Conservation (phyloP, 495 filamentous ascomycete genomes). For the Annulohypoxylon moriforme region DNA sequence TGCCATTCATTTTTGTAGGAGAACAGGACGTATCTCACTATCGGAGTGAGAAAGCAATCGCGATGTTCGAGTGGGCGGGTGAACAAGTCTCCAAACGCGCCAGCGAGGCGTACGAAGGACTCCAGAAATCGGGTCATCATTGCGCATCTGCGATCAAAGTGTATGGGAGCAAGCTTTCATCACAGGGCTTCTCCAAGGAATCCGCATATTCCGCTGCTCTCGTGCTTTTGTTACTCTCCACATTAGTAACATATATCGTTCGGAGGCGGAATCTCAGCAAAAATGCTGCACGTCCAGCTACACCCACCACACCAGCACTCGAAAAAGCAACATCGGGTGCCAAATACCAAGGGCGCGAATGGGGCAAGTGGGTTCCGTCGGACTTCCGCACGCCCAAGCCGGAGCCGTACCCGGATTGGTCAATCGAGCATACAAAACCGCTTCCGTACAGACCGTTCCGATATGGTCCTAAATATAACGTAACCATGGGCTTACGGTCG, state of each 20-base stretch:
- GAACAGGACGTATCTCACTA: neutral
- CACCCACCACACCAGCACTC: conserved; percentile 39
- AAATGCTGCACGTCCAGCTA: conserved; percentile 27
- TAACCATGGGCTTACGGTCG: conserved; percentile 85
- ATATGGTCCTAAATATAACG: conserved; percentile 76
- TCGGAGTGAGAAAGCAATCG: conserved; percentile 2
- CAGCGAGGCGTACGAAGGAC: conserved; percentile 14
- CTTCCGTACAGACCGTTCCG: conserved; percentile 87
- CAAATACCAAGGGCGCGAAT: conserved; percentile 41
- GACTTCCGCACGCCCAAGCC: conserved; percentile 76
- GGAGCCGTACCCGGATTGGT: conserved; percentile 76
- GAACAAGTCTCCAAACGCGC: conserved; percentile 10
- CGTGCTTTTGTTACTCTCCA: conserved; percentile 31
- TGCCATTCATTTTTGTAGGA: neutral
- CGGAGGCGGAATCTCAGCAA: conserved; percentile 29
- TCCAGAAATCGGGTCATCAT: conserved; percentile 5
- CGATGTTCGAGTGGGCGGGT: conserved; percentile 13
- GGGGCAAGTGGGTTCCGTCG: conserved; percentile 74
- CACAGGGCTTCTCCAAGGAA: conserved; percentile 4
- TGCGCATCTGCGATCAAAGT: conserved; percentile 14
- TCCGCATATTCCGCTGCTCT: conserved; percentile 14
- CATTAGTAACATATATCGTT: conserved; percentile 24
- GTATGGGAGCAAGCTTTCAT: conserved; percentile 10
- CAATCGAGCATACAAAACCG: conserved; percentile 75
- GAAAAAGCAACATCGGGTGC: conserved; percentile 32